Evolutionary conservation across 108 stramenopile genomes (phyloP), one percentile per base, ranked within the genome.

Genomic region (Pseudonitzschia delicatissima): DNA sequence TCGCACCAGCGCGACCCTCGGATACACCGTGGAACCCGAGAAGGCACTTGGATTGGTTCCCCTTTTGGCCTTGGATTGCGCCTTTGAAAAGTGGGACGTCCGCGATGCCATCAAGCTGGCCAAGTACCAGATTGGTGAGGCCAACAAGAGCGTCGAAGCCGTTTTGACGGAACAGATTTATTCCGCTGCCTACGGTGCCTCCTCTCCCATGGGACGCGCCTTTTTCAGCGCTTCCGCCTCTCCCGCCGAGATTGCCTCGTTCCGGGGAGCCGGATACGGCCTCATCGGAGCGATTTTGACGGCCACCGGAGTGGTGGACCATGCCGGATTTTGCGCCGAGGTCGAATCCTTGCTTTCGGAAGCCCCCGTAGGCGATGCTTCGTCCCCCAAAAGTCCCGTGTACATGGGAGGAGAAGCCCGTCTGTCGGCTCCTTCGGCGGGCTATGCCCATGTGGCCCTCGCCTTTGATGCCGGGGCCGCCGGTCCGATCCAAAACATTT

Each of bases 1-100:
- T 51, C 78, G 92, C 25, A 63, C 71, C 58, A 73, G 73, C 48
- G 92, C 92, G 48, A 87, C 88, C 18, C 67, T 93, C 27, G 92
- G 92, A 40, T 93, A 75, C 80, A 93, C 92, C 3, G 87, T 86
- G 8, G 73, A 81, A 8, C 83, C 78, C 34, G 92, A 88, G 21
- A 76, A 83, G 40, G 92, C 92, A 9, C 62, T 74, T 7, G 79
- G 74, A 33, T 67, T 93, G 33, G 72, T 89, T 39, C 83, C 86
- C 31, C 68, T 88, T 23, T 69, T 93, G 60, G 85, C 84, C 4
- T 63, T 77, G 25, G 75, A 78, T 45, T 85, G 85, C 51, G 75
- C 84, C 57, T 88, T 93, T 68, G 92, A 93, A 70, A 87, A 85
- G 76, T 93, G 92, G 92, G 92, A 93, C 77, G 85, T 93, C 15